These are phyloP conservation scores for Apiospora saccharicola DNA, from an alignment of 2,329 filamentous ascomycete species.

Conservation along the genomic window DNA sequence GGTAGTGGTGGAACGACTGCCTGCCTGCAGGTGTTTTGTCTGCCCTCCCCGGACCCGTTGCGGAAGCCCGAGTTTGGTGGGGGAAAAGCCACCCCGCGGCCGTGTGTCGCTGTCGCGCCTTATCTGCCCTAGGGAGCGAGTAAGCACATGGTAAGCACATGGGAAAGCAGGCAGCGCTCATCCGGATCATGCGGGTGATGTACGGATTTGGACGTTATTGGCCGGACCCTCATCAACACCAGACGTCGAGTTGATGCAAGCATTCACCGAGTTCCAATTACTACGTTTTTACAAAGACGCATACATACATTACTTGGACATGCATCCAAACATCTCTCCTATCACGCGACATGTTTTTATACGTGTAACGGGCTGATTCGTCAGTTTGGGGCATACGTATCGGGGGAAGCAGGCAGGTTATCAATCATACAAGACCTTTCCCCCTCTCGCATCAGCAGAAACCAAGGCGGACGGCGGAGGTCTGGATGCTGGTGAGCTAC, in stretches of 20 bases:
- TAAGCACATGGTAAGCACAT: background rate
- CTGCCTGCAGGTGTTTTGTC: background rate
- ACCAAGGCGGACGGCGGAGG: background rate
- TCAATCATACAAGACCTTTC: background rate
- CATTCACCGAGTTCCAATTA: background rate
- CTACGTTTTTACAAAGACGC: background rate
- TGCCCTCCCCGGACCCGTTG: background rate
- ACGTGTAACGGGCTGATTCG: slow-evolving; percentile 14
- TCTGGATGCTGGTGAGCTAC: too few relatives aligned
- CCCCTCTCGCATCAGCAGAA: background rate
- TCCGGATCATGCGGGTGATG: background rate
- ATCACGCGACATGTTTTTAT: background rate
- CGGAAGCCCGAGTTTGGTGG: slow-evolving; percentile 4
- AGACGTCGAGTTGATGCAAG: background rate
- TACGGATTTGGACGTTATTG: background rate
- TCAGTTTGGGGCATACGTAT: background rate
- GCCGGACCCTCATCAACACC: background rate
- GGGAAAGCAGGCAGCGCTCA: background rate
- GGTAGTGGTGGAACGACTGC: background rate
- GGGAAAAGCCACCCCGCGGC: background rate
- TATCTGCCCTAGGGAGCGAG: background rate
- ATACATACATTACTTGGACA: background rate
- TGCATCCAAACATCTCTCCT: background rate
- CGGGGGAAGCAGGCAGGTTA: too few relatives aligned
- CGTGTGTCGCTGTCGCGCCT: background rate